These are phyloP conservation scores for Aotearoamyces nothofagi DNA, from an alignment of 2,329 filamentous ascomycete genomes.

Conservation along the genomic window DNA sequence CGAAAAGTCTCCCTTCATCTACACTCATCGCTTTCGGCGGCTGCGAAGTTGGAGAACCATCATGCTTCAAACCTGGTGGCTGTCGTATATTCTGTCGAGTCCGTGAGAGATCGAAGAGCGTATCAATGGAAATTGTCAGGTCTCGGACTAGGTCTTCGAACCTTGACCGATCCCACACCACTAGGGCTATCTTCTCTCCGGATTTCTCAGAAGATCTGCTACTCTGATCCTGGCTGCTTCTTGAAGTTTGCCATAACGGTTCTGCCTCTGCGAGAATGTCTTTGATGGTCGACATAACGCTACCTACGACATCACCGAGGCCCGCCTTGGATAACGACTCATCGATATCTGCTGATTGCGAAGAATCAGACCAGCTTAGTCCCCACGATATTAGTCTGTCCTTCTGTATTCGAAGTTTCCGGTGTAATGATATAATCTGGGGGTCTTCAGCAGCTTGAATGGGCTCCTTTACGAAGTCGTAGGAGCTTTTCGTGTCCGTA, in stretches of 20 bases:
- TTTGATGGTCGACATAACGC: constrained; percentile 68
- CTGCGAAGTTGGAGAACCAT: background rate
- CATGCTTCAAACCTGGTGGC: background rate
- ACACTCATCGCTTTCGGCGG: constrained; percentile 9
- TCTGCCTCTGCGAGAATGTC: constrained; percentile 67
- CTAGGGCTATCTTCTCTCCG: constrained; percentile 33
- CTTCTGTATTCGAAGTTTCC: constrained; percentile 67
- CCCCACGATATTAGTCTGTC: constrained; percentile 69
- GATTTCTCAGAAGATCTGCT: constrained; percentile 19
- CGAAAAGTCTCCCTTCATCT: constrained; percentile 27
- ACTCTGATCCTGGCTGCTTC: too few species aligned
- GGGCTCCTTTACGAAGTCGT: constrained; percentile 54
- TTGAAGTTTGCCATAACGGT: constrained; percentile 50
- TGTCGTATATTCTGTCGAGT: constrained; percentile 26
- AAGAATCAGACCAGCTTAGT: constrained; percentile 63
- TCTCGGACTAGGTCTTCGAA: constrained; percentile 64
- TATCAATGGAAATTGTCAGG: constrained; percentile 65
- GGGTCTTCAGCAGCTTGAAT: constrained; percentile 49
- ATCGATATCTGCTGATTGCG: constrained; percentile 53
- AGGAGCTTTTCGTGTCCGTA: constrained; percentile 67
- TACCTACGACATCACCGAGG: constrained; percentile 61
- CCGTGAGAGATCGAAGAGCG: constrained; percentile 60
- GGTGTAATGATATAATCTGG: constrained; percentile 56
- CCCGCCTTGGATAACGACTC: constrained; percentile 57
- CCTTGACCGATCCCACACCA: constrained; percentile 53